Evolutionary conservation across 768 basidiomycete species (phyloP), one percentile per base, ranked within the genome.

Genomic region (Amanita pseudoporphyria): DNA sequence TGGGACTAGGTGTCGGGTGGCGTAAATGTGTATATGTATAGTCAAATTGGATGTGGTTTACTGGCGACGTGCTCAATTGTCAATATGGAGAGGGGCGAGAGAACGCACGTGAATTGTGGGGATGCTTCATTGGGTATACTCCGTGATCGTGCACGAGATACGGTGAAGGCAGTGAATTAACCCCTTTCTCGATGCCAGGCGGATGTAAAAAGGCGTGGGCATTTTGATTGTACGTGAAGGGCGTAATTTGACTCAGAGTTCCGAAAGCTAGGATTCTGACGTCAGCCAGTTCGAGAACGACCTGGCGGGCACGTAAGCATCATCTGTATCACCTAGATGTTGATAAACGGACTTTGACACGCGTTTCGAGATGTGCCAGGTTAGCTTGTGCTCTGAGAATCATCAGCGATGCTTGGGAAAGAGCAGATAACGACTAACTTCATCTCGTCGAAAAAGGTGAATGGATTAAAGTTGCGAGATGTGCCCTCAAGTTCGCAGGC

Each of bases 211-310:
- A 74, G 35, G 71, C 57, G 46, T 71, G 75, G n/a, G 88, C 87
- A 60, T 84, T 87, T 7, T 63, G 58, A 56, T 91, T 90, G 26
- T 82, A 69, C 10, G 64, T 74, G 31, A 82, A 65, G 36, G 72
- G 61, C 45, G 76, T 79, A 35, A 73, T 71, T 4, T 82, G 81
- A 32, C 68, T 74, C 16, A 82, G 68, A 1, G 79, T 80, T 7
- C 87, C 87, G 41, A 89, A 71, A 0, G 78, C 84, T 47, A 90
- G 63, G 47, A 91, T 74, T 22, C 87, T 76, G 30, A 86, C 77
- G 58, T 91, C 88, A 6, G 73, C 68, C 33, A 89, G 67, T 59
- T 85, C 76, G 10, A 87, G 70, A 19, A 90, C 71, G 19, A 84
- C 71, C 87, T 89, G 50, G 22, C 3, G 14, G 13, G 10, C 12